Base-by-base conservation (phyloP, 352 stramenopile genomes). In the Globisporangium perplexum region DNA sequence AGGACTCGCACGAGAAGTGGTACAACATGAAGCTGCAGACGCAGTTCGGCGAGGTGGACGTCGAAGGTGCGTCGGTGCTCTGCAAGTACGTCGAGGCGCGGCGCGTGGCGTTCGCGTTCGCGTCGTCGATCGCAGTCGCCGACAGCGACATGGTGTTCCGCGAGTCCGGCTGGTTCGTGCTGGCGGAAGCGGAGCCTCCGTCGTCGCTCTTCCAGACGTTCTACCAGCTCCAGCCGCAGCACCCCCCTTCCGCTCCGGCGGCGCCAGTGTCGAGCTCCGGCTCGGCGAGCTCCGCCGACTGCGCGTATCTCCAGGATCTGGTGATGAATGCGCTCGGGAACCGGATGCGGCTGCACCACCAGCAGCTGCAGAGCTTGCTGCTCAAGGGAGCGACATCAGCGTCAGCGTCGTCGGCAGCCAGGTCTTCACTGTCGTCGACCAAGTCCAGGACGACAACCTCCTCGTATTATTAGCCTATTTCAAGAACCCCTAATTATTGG, bases 141-240 rank as follows among this genome's bases (percentile, higher is more conserved):
- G 42, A 57, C 14, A 57, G 51, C 42, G 51, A 57, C 41, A 7
- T 57, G 6, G 51, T 57, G 1, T 57, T 57, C 14, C 42, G 31
- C 30, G 51, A 57, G 35, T 45, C 51, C 15, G 51, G 51, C 20
- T 57, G 51, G 51, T 57, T 57, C 42, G 33, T 57, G 8, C 30
- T 57, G 14, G 42, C 38, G 6, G 28, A 41, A 28, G 14, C 22
- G 1, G 42, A 51, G 22, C 20, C 52, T 0, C 33, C 23, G 6
- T 39, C 54, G 6, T 47, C 45, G 18, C 26, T 53, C n/a, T 60
- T 60, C 20, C 54, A 60, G 47, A 60, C 54, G 26, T 60, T 60
- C 28, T 60, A 60, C 26, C 47, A 50, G 26, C 46, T 60, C n/a
- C 54, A 60, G 11, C 10, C 39, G 15, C 36, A 50, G 4, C 38